phyloP scores from a whole-genome alignment of 352 stramenopile genomes.

The Pelagophyceae sp. region DNA sequence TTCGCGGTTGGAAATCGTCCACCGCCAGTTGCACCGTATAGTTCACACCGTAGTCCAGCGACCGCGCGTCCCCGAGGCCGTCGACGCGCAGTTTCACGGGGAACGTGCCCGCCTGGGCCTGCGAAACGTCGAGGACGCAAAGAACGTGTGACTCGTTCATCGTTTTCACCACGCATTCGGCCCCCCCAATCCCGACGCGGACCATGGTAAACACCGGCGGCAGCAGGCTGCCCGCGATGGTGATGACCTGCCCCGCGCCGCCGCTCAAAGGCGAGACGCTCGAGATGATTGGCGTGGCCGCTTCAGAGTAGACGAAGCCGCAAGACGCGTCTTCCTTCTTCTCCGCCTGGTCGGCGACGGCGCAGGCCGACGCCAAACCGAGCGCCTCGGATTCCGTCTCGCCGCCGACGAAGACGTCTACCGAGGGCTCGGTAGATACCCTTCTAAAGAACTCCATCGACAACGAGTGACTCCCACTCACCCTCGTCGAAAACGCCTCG shows the following conservation, averaged over 20 bases:
- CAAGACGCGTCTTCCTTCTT: background rate
- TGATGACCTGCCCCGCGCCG: background rate
- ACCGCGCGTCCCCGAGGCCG: conserved; percentile 10
- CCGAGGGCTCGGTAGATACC: background rate
- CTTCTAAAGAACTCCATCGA: conserved; percentile 27
- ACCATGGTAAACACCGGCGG: background rate
- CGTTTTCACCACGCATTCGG: background rate
- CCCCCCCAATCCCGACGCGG: background rate
- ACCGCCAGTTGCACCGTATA: background rate
- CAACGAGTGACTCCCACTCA: conserved; percentile 1
- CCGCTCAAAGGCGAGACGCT: background rate
- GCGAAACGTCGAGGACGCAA: background rate
- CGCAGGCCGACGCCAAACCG: background rate
- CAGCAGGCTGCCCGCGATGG: background rate
- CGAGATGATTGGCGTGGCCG: background rate
- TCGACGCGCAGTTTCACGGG: conserved; percentile 13
- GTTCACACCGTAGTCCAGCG: background rate
- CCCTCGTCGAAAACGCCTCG: conserved; percentile 13
- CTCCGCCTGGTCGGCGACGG: too few species aligned
- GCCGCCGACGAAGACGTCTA: background rate
- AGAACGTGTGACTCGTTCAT: conserved; percentile 7
- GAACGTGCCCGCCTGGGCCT: conserved; percentile 16
- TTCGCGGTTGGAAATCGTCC: conserved; percentile 14
- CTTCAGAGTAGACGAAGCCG: background rate
- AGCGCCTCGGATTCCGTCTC: background rate